Evolutionary conservation across 768 basidiomycete species (phyloP), one percentile per base, ranked within the genome.

Genomic region (Calocera viscosa): DNA sequence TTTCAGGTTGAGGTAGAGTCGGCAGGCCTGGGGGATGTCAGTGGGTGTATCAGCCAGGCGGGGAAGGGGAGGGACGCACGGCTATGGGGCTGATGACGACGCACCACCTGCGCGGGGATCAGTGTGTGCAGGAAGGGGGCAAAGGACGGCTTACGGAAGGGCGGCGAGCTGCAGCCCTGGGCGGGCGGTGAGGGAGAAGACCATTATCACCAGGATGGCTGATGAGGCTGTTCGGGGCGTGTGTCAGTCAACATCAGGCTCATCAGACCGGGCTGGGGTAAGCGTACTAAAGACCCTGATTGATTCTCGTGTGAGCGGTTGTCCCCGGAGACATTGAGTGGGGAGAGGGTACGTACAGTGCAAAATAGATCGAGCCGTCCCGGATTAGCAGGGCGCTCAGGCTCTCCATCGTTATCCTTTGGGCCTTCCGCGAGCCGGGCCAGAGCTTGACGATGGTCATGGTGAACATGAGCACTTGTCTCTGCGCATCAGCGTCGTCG

Each of bases 71-170:
- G 22, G 12, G 14, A 32, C 53, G 30, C 19, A 60, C 53, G 16
- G 53, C 53, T 60, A 60, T 60, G 22, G 53, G 53, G 30, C 53
- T 60, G 53, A 60, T 60, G 53, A 60, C 53, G 53, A 60, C 53
- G 22, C 53, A 60, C 53, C 53, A 60, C 30, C 53, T 60, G 30
- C 10, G 22, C 39, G 19, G n/a, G n/a, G n/a, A n/a, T n/a, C n/a
- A n/a, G n/a, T n/a, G n/a, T n/a, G n/a, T n/a, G n/a, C n/a, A n/a
- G n/a, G n/a, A n/a, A n/a, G n/a, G n/a, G n/a, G n/a, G n/a, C n/a
- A n/a, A n/a, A n/a, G n/a, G n/a, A n/a, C n/a, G n/a, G n/a, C n/a
- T n/a, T n/a, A n/a, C n/a, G n/a, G 53, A 10, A 60, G 30, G 7
- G 53, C 26, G 8, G 53, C 53, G 14, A 60, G 53, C 53, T 60